phyloP scores from a whole-genome alignment of 768 basidiomycete genomes.

The Tulasnella sp. region DNA sequence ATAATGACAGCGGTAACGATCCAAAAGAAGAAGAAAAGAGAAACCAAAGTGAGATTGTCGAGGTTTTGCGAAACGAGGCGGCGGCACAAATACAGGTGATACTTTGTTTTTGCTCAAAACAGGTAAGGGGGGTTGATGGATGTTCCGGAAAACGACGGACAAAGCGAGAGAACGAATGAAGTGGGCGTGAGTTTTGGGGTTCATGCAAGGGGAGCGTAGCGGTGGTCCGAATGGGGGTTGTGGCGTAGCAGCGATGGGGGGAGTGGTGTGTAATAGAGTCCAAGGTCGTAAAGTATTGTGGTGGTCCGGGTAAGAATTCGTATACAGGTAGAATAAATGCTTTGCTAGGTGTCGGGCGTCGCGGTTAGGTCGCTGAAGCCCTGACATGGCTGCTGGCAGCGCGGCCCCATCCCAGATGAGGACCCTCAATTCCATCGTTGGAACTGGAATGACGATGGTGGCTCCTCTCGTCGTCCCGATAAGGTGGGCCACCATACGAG shows the following conservation, averaged over 20 bases:
- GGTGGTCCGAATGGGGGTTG: background rate
- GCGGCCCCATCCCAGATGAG: background rate
- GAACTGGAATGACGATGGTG: background rate
- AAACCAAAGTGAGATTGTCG: background rate
- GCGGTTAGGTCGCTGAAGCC: slow-evolving; percentile 1
- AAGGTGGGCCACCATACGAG: background rate
- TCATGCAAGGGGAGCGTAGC: background rate
- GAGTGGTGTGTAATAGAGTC: slow-evolving; percentile 3
- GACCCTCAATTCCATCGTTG: background rate
- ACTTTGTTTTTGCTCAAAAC: background rate
- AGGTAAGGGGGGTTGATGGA: background rate
- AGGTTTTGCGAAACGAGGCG: too few species aligned
- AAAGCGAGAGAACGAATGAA: background rate
- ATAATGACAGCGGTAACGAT: slow-evolving; percentile 19
- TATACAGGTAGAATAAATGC: slow-evolving; percentile 1
- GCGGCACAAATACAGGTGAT: background rate
- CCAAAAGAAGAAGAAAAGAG: background rate
- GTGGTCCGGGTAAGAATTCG: background rate
- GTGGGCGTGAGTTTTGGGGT: background rate
- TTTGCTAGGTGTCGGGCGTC: background rate
- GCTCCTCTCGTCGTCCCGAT: background rate
- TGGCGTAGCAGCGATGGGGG: background rate
- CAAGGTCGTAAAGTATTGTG: background rate
- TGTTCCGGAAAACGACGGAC: slow-evolving; percentile 1
- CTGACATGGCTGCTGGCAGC: slow-evolving; percentile 10